These are phyloP conservation scores for Coemansia sp. DNA, from an alignment of 192 early-diverging fungal species.

Conservation along the genomic window DNA sequence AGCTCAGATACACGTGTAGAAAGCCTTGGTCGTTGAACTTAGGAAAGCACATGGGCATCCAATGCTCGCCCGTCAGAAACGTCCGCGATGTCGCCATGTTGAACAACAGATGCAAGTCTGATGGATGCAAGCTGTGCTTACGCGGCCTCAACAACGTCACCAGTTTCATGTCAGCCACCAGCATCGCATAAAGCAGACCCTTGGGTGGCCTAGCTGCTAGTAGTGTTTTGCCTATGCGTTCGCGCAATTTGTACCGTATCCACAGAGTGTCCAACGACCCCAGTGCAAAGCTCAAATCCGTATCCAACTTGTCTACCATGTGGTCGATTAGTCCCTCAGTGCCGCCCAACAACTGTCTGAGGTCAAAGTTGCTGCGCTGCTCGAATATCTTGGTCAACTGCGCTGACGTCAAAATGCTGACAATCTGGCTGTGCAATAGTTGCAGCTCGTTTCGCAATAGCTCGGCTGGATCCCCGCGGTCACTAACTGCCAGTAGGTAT, in stretches of 20 bases:
- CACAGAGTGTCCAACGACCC: constrained; percentile 77
- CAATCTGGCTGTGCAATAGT: constrained; percentile 81
- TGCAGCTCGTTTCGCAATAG: constrained; percentile 81
- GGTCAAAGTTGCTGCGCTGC: constrained; percentile 85
- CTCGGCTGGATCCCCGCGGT: constrained; percentile 76
- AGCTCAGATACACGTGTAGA: constrained; percentile 86
- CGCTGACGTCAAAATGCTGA: constrained; percentile 78
- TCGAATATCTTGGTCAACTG: constrained; percentile 89
- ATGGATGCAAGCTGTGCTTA: constrained; percentile 79
- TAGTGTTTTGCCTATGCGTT: constrained; percentile 69
- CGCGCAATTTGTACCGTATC: constrained; percentile 68
- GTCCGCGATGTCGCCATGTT: constrained; percentile 80
- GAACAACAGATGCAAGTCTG: constrained; percentile 82
- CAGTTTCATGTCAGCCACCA: constrained; percentile 77
- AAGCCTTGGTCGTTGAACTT: constrained; percentile 87
- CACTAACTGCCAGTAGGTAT: constrained; percentile 82
- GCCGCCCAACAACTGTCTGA: constrained; percentile 80
- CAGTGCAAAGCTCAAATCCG: constrained; percentile 75
- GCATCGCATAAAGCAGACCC: constrained; percentile 77
- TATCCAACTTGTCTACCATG: constrained; percentile 70
- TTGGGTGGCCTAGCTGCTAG: constrained; percentile 61
- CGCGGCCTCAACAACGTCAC: constrained; percentile 76
- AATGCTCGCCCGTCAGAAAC: constrained; percentile 84
- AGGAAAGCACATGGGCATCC: constrained; percentile 96
- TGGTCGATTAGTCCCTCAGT: constrained; percentile 84